Evolutionary conservation across 129 eudicot species (phyloP).

Genomic region (Arctium lappa): DNA sequence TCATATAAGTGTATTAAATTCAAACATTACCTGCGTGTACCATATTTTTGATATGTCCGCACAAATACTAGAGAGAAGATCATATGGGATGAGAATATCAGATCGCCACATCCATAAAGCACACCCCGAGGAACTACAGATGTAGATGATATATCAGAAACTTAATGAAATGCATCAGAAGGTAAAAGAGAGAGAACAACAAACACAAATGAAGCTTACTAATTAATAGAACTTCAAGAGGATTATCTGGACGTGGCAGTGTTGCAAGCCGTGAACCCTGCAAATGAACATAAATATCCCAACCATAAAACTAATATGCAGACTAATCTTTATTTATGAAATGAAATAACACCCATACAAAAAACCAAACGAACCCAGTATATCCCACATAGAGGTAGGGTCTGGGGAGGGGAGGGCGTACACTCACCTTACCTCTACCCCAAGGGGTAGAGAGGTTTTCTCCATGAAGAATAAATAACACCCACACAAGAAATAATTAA

Average conservation of each 20-base stretch:
- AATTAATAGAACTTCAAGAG: slow-evolving; percentile 57
- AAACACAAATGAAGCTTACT: slow-evolving; percentile 35
- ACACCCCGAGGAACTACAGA: slow-evolving; percentile 82
- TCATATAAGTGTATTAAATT: not conserved
- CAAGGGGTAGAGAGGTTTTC: not conserved
- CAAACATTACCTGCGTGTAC: slow-evolving; percentile 63
- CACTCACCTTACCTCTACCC: not conserved
- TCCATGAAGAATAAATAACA: not conserved
- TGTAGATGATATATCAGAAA: slow-evolving; percentile 16
- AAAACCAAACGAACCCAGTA: not conserved
- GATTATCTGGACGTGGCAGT: slow-evolving; percentile 75
- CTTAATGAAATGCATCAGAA: not conserved
- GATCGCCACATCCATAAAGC: slow-evolving; percentile 91
- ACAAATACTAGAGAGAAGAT: slow-evolving; percentile 89
- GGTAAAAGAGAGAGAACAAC: not conserved
- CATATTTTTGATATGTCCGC: slow-evolving; percentile 89
- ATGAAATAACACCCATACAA: not conserved
- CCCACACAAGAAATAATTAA: not conserved
- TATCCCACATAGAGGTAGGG: not conserved
- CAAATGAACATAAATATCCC: not conserved
- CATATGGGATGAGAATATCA: slow-evolving; percentile 94
- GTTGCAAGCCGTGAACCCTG: slow-evolving; percentile 86
- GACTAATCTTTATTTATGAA: not conserved
- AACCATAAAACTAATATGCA: not conserved
- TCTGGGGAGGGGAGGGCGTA: no score